Percentiles rank a stretch among this genome's conserved stretches.
These are phyloP conservation scores for Schrenkiella parvula DNA, from an alignment of 345 rosid species.

Conservation along the genomic window DNA sequence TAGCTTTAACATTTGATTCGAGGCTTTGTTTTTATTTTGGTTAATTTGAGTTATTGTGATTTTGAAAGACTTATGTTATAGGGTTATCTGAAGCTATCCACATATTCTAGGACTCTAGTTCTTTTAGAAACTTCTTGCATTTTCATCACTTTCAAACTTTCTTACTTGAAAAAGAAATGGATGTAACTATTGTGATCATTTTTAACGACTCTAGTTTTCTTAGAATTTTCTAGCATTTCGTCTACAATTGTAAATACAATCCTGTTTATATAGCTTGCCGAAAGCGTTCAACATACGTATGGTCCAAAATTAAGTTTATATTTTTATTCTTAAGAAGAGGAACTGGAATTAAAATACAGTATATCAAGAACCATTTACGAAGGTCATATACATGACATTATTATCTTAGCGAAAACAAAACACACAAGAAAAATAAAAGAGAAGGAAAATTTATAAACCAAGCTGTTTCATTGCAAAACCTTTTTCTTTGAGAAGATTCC, in stretches of 20 bases:
- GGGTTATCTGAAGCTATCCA: neutral
- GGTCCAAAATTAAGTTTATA: too few species aligned
- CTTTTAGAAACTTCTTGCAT: neutral
- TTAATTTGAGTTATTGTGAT: slow-evolving; percentile 2
- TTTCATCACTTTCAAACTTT: neutral
- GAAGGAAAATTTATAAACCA: neutral
- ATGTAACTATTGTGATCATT: neutral
- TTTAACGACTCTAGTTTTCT: neutral
- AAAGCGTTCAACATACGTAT: too few species aligned
- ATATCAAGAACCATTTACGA: slow-evolving; percentile 12
- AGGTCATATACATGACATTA: slow-evolving; percentile 4
- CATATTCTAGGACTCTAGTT: neutral
- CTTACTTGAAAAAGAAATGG: neutral
- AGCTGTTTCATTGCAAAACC: slow-evolving; percentile 29
- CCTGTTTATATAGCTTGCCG: too few species aligned
- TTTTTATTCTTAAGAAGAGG: too few species aligned
- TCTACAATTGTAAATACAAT: too few species aligned
- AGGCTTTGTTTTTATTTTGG: slow-evolving; percentile 5
- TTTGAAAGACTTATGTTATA: slow-evolving; percentile 1
- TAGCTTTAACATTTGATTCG: neutral
- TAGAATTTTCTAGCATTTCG: neutral
- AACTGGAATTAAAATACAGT: too few species aligned
- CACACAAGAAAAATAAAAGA: neutral
- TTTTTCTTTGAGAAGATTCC: slow-evolving; percentile 64
- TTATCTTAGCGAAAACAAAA: neutral